Evolutionary conservation across 2,329 filamentous ascomycete genomes (phyloP).

Genomic region (Xylariales sp.): DNA sequence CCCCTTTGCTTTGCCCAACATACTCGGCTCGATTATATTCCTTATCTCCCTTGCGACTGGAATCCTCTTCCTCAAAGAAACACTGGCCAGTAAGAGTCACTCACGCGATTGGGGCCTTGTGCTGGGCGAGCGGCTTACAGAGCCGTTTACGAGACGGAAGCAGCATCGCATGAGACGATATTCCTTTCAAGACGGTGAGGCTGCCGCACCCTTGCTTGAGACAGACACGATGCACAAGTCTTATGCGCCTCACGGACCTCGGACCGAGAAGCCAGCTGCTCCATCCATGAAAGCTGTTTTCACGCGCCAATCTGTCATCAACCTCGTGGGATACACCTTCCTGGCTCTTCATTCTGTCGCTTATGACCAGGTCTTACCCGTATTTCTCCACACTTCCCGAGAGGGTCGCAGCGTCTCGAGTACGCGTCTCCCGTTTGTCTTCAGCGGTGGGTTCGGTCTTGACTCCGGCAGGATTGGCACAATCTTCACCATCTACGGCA

Average conservation of each 20-base stretch:
- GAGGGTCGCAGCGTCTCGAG: slow-evolving; percentile 53
- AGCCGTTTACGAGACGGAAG: slow-evolving; percentile 26
- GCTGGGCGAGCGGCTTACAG: slow-evolving; percentile 62
- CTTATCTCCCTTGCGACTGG: slow-evolving; percentile 70
- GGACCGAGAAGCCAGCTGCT: slow-evolving; percentile 15
- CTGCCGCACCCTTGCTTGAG: slow-evolving; percentile 50
- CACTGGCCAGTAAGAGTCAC: slow-evolving; percentile 66
- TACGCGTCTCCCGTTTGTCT: slow-evolving; percentile 69
- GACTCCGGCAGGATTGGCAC: slow-evolving; percentile 72
- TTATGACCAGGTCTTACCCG: slow-evolving; percentile 82
- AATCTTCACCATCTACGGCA: slow-evolving; percentile 78
- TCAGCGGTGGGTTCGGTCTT: slow-evolving; percentile 74
- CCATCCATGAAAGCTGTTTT: slow-evolving; percentile 48
- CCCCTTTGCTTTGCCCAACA: slow-evolving; percentile 80
- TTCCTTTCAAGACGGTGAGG: slow-evolving; percentile 52
- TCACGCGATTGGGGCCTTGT: slow-evolving; percentile 69
- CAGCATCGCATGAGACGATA: slow-evolving; percentile 32
- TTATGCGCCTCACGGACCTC: slow-evolving; percentile 12
- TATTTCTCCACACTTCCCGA: slow-evolving; percentile 76
- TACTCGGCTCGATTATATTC: slow-evolving; percentile 74
- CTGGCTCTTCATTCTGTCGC: slow-evolving; percentile 78
- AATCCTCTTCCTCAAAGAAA: slow-evolving; percentile 80
- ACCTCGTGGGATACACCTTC: slow-evolving; percentile 73
- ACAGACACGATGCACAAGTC: slow-evolving; percentile 21
- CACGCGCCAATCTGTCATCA: slow-evolving; percentile 67